Base-by-base conservation (phyloP, 164 flowering plant species). In the Aristolochia californica region DNA sequence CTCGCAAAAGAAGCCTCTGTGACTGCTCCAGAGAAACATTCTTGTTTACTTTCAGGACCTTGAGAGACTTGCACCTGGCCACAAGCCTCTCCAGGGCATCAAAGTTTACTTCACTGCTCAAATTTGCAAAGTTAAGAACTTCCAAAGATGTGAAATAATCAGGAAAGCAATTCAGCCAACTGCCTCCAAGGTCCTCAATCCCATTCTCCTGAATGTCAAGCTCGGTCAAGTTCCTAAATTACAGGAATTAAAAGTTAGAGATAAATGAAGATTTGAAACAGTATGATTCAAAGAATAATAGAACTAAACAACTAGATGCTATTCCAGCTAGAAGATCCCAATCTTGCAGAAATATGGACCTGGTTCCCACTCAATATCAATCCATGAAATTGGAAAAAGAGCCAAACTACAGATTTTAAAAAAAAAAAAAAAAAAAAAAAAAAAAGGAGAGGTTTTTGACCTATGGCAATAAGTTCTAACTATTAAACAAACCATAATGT, bases 111-210 rank as follows among this genome's bases (percentile, higher is more conserved):
- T 83, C 73, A 47, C 64, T 70, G 55, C 57, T 66, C 44, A 69
- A 43, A 55, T 61, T 66, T 27, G 94, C 79, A 72, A 89, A 81
- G 65, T 84, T 86, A 24, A 89, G 71, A 17, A 74, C 58, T 61
- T 76, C 89, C 70, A 89, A 54, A 38, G 88, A 86, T 25, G 87
- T 70, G 70, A 75, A 83, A 58, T 47, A 77, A 16, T 89, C 89
- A 22, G 89, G 91, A 63, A 89, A 86, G 71, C 81, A 81, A 68
- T 84, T 79, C 48, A 89, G 70, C 95, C 90, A 83, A 55, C 63
- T 55, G 17, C 88, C 85, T 47, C 80, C 73, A 13, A 62, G 70
- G 50, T 83, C 88, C 28, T 78, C 75, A 5, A 83, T 63, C 57
- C 69, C 79, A 66, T 77, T 77, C 70, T 83, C 88, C 45, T 74